These are phyloP conservation scores for Hanseniaspora mollemarum DNA, from an alignment of 805 yeast genomes.

Conservation along the genomic window DNA sequence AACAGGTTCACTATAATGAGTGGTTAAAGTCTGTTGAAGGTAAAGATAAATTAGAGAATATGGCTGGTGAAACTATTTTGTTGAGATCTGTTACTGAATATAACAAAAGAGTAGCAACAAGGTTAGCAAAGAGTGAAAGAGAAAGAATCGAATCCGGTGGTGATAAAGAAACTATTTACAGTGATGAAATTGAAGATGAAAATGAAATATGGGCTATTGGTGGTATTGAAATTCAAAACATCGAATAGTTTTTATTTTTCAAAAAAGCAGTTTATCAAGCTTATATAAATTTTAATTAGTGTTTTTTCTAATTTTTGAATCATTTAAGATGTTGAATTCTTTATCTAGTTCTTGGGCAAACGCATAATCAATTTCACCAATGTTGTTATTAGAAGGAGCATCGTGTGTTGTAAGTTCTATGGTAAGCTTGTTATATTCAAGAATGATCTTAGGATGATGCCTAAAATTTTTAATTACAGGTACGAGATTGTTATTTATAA, in stretches of 20 bases:
- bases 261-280: background rate
- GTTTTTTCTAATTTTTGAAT: background rate
- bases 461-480: conserved; percentile 3
- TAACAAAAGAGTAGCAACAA: conserved; percentile 75
- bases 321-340: too few relatives aligned
- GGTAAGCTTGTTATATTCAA: background rate
- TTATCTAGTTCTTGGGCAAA: background rate
- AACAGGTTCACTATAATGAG: conserved; percentile 39
- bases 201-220: conserved; percentile 83
- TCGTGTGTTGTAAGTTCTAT: conserved; percentile 12
- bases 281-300: conserved; percentile 9
- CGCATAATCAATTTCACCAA: background rate
- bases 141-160: conserved; percentile 86
- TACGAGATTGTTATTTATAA: conserved; percentile 2
- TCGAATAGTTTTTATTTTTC: conserved; percentile 18
- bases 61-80: conserved; percentile 42
- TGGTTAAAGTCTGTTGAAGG: conserved; percentile 48
- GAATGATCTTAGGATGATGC: conserved; percentile 7
- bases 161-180: conserved; percentile 70
- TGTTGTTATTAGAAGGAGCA: background rate
- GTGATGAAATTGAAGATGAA: conserved; percentile 80
- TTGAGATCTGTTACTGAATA: conserved; percentile 76
- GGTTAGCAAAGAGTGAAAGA: conserved; percentile 77
- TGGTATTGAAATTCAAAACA: conserved; percentile 40
- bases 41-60: conserved; percentile 31